Evolutionary conservation across 345 rosid species (phyloP).

Genomic region (Zanthoxylum bungeanum): DNA sequence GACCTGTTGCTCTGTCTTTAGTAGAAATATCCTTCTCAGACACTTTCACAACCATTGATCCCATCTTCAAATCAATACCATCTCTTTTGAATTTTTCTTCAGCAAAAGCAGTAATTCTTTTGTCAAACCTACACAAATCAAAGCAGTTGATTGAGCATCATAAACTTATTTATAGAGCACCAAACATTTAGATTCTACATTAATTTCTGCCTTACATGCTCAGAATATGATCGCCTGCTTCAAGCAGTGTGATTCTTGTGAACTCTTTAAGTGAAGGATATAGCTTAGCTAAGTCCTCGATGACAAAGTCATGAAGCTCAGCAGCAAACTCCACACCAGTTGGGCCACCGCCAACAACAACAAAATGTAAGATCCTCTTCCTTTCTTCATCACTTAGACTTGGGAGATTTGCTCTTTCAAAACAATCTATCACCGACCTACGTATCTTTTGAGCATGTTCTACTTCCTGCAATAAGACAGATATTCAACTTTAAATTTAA

Average conservation of each 20-base stretch:
- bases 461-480: conserved; percentile 44
- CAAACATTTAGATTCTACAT: not conserved
- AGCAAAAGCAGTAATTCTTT: conserved; percentile 66
- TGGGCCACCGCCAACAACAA: conserved; percentile 90
- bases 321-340: conserved; percentile 91
- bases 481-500: not conserved
- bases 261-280: conserved; percentile 52
- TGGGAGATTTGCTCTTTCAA: conserved; percentile 73
- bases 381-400: conserved; percentile 63
- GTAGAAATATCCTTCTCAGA: conserved; percentile 47
- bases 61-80: conserved; percentile 63
- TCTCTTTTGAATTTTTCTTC: conserved; percentile 62
- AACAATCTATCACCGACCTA: conserved; percentile 58
- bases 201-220: conserved; percentile 46
- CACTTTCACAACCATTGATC: conserved; percentile 59
- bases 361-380: conserved; percentile 71
- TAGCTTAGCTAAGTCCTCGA: conserved; percentile 50
- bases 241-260: conserved; percentile 66
- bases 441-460: conserved; percentile 75
- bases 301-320: conserved; percentile 68
- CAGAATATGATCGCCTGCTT: conserved; percentile 78
- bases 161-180: not conserved
- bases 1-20: conserved; percentile 49
- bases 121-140: conserved; percentile 57
- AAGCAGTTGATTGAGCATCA: not conserved